phyloP scores from a whole-genome alignment of 345 rosid species.

The Eutrema japonicum region DNA sequence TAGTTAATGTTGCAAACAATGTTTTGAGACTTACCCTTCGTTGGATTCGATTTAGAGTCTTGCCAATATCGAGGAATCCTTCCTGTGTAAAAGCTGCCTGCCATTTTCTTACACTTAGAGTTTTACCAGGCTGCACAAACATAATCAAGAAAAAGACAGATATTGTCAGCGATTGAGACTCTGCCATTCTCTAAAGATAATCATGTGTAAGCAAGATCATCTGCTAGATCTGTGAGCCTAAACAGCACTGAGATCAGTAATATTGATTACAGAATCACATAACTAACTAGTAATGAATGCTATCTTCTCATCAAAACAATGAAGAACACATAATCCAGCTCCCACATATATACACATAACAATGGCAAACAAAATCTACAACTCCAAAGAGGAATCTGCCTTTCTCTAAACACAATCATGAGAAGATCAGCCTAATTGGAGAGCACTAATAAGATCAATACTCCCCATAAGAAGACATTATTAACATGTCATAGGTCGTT shows the following conservation, averaged over 20 bases:
- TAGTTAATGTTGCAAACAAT: background rate
- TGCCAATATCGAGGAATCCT: constrained; percentile 79
- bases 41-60: constrained; percentile 80
- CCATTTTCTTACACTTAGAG: constrained; percentile 98
- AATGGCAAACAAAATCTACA: constrained; percentile 1
- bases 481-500: background rate
- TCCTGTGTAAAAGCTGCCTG: constrained; percentile 80
- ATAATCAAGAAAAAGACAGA: constrained; percentile 13
- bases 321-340: constrained; percentile 10
- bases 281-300: constrained; percentile 2
- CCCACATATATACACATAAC: background rate
- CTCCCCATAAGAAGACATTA: background rate
- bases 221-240: background rate
- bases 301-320: constrained; percentile 18
- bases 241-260: background rate
- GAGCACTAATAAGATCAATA: background rate
- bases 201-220: constrained; percentile 17
- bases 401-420: background rate
- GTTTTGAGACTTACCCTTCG: constrained; percentile 59
- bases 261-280: background rate
- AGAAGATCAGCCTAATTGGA: background rate
- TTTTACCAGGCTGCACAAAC: constrained; percentile 84
- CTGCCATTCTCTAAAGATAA: background rate
- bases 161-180: constrained; percentile 12
- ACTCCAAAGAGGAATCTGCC: constrained; percentile 6